Percentiles rank a stretch among this genome's conserved stretches.
phyloP scores from a whole-genome alignment of 441 rosid genomes.

The Biscutella laevigata region DNA sequence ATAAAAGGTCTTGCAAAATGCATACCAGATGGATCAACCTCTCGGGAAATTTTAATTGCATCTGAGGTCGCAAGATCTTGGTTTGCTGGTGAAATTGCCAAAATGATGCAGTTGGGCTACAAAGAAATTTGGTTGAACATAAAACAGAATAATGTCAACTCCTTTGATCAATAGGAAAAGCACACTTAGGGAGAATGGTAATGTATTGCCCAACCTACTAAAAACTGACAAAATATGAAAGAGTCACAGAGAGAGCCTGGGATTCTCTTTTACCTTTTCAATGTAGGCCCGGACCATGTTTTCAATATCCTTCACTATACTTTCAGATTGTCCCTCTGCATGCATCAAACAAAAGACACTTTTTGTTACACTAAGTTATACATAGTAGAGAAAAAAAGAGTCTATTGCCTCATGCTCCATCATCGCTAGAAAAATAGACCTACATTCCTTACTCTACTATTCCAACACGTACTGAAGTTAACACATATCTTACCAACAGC shows the following conservation, averaged over 20 bases:
- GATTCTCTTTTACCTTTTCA: constrained; percentile 65
- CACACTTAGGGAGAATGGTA: neutral
- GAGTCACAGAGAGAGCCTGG: neutral
- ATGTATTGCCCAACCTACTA: constrained; percentile 2
- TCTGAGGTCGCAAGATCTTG: constrained; percentile 99
- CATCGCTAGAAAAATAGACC: constrained; percentile 1
- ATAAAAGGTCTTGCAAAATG: constrained; percentile 10
- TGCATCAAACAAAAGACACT: constrained; percentile 18
- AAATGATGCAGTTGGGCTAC: constrained; percentile 90
- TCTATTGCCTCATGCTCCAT: constrained; percentile 1
- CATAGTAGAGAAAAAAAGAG: neutral
- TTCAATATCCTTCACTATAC: constrained; percentile 85
- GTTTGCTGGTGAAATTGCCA: constrained; percentile 96
- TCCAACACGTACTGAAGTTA: constrained; percentile 3
- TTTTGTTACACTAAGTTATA: neutral
- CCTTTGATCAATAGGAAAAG: neutral
- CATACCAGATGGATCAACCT: constrained; percentile 89
- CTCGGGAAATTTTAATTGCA: constrained; percentile 93
- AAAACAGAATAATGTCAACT: neutral
- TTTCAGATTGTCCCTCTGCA: constrained; percentile 94
- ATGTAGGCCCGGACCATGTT: constrained; percentile 88
- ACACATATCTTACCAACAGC: constrained; percentile 80
- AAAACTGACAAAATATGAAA: neutral
- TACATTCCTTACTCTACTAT: constrained; percentile 12
- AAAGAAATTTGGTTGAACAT: constrained; percentile 22